A percentile compares a stretch with the other conserved stretches of the same genome.
Evolutionary conservation across 148 eudicot species (phyloP).

Genomic region (Chenopodium berlandieri): DNA sequence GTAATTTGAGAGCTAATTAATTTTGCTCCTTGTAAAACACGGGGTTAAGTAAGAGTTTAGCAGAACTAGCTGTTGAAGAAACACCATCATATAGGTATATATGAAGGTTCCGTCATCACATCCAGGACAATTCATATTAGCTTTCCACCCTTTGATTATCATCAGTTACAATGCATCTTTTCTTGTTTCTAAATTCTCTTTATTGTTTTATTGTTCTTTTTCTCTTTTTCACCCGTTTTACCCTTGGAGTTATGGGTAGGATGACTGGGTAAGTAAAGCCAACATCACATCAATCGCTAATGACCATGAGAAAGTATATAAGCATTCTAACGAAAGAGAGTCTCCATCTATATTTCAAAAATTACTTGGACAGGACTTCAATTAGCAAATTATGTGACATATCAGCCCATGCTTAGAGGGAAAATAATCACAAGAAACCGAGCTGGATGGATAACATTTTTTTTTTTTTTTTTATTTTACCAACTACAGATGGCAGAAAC

Average conservation of each 20-base stretch:
- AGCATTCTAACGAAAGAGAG: background rate
- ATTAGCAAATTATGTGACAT: background rate
- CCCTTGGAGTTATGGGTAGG: no score
- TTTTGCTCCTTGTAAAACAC: conserved; percentile 1
- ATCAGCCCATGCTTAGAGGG: background rate
- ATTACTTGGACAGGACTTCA: background rate
- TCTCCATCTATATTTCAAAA: background rate
- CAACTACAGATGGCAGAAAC: background rate
- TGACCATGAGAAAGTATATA: no score
- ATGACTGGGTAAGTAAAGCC: no score
- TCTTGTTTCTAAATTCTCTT: background rate
- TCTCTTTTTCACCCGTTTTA: background rate
- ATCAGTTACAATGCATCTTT: background rate
- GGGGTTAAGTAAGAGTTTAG: background rate
- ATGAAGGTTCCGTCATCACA: background rate
- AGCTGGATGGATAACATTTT: no score
- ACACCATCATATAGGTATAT: background rate
- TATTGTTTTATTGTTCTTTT: background rate
- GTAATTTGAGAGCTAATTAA: conserved; percentile 7
- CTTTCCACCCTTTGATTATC: background rate
- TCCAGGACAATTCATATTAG: background rate
- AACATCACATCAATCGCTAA: no score
- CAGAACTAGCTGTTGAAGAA: background rate
- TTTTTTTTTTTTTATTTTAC: background rate
- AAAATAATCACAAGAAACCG: background rate